These are phyloP conservation scores for Hammondia hammondi DNA, from an alignment of 169 alveolate species.

Conservation along the genomic window DNA sequence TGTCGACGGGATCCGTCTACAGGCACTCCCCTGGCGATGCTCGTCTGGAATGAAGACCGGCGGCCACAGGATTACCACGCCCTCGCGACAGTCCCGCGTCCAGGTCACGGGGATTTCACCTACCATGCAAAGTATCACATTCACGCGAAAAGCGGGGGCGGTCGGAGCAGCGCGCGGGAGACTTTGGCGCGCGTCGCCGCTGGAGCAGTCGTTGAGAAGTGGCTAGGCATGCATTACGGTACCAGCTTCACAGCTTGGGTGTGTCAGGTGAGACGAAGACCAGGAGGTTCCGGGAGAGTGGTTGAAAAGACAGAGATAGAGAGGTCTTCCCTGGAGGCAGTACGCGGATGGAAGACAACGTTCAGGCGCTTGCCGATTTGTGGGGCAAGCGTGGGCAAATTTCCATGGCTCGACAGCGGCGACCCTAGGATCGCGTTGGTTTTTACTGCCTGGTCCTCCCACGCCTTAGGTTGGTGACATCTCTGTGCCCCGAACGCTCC, in stretches of 20 bases:
- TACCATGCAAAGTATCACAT: conserved; percentile 77
- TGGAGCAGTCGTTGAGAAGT: conserved; percentile 47
- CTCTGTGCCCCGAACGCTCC: conserved; percentile 13
- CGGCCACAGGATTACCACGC: conserved; percentile 69
- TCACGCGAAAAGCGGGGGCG: conserved; percentile 84
- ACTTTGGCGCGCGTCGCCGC: conserved; percentile 85
- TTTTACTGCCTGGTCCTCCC: too few species aligned
- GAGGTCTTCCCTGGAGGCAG: background rate
- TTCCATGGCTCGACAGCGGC: too few species aligned
- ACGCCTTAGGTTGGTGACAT: conserved; percentile 13
- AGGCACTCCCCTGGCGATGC: conserved; percentile 79
- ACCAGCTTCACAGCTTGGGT: conserved; percentile 12
- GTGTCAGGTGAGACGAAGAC: background rate
- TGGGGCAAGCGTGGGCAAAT: too few species aligned
- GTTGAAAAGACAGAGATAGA: background rate
- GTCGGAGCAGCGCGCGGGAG: conserved; percentile 86
- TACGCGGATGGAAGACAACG: background rate
- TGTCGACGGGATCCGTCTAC: background rate
- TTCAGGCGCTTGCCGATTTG: too few species aligned
- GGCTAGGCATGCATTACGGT: background rate
- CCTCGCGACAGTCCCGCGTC: conserved; percentile 67
- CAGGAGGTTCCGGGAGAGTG: background rate
- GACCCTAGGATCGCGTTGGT: too few species aligned
- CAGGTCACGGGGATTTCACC: conserved; percentile 88
- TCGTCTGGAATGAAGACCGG: conserved; percentile 77